Evolutionary conservation across 1,139 yeast species (phyloP), one percentile per base, ranked within the genome.

Genomic region (Kodamaea plutei): DNA sequence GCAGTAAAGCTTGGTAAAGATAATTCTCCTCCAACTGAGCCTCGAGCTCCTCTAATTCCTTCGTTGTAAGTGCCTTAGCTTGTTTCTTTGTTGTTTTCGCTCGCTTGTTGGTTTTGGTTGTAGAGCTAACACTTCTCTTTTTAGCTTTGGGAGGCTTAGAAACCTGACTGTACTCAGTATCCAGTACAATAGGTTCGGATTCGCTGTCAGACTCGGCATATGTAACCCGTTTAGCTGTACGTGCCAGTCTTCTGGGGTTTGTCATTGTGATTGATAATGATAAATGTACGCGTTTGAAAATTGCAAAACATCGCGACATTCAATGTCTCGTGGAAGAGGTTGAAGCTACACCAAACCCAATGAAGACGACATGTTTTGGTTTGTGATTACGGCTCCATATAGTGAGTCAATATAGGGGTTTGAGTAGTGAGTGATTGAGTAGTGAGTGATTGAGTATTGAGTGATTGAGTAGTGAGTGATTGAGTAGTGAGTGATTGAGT

Each of bases 1-100:
- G 54, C 8, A 65, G 54, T 22, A 83, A 57, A 0, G 81, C 74
- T 37, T 63, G 64, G 41, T 76, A 81, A 11, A 82, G 47, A 31
- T 61, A 58, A 37, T 77, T 77, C 29, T 78, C 48, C 2, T 40
- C 45, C 5, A 42, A 31, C 1, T 42, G 39, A 0, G 45, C 36
- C 19, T 48, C 52, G 16, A 41, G 21, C 23, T 40, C 40, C 4
- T 47, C 44, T 26, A 40, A 13, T 31, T 40, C 31, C 10, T 35
- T 25, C 23, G 16, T 15, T 8, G 38, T 21, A 13, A 35, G 30
- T 20, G 29, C 30, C 8, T 19, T 20, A n/a, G 25, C 8, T 14
- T 28, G 34, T 31, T 30, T 26, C 28, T 28, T 12, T 4, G 28
- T 11, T 12, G 23, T 20, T 22, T 17, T 31, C 10, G 10, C 24